These are phyloP conservation scores for Rhizopus arrhizus DNA, from an alignment of 371 early-diverging fungal species.

Conservation along the genomic window DNA sequence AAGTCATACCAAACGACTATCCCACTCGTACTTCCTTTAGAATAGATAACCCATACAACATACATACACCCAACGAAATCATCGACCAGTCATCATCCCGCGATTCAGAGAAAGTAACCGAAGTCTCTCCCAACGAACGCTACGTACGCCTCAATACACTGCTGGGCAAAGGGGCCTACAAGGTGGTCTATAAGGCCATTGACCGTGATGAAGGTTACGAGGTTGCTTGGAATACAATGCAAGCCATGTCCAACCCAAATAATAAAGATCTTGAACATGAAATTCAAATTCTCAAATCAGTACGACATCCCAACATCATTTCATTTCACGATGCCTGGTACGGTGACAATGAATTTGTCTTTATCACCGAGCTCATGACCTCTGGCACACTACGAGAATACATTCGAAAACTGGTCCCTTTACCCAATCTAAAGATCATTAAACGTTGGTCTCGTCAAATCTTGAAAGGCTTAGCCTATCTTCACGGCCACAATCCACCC, in stretches of 20 bases:
- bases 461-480: constrained; percentile 80
- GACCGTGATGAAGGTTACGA: constrained; percentile 92
- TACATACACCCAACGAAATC: constrained; percentile 24
- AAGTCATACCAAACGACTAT: background rate
- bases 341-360: constrained; percentile 71
- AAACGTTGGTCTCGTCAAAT: constrained; percentile 85
- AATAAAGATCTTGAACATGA: constrained; percentile 76
- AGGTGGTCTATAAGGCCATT: constrained; percentile 89
- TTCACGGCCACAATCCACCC: constrained; percentile 83
- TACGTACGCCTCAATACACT: constrained; percentile 67
- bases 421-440: constrained; percentile 73
- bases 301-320: constrained; percentile 89
- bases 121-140: constrained; percentile 69
- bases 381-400: constrained; percentile 81
- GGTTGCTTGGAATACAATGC: constrained; percentile 90
- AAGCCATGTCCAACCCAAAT: constrained; percentile 53
- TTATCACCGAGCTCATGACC: constrained; percentile 95
- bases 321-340: constrained; percentile 84
- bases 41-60: background rate
- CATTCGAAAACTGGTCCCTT: constrained; percentile 64
- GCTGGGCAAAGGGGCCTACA: constrained; percentile 81
- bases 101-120: constrained; percentile 68
- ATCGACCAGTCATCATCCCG: constrained; percentile 48
- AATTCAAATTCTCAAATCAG: constrained; percentile 77
- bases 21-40: constrained; percentile 1